Evolutionary conservation across 352 stramenopile genomes (phyloP), one percentile per base, ranked within the genome.

Genomic region (Thraustochytrium sp.): DNA sequence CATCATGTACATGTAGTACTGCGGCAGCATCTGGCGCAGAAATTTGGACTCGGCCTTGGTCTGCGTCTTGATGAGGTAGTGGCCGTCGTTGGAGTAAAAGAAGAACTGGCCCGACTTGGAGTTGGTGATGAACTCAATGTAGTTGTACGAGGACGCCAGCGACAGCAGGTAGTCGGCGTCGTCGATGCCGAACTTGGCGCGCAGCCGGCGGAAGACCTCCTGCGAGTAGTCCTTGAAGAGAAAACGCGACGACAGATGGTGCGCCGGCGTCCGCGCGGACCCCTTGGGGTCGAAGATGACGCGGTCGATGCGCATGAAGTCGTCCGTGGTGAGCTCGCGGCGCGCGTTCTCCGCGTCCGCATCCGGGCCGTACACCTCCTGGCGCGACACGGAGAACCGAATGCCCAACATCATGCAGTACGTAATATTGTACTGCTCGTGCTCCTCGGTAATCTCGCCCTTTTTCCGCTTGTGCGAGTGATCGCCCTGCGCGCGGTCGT

Each of bases 11-110:
- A 96, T 93, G 90, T 98, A 99, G 87, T 99, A 99, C 82, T 98
- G 92, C 4, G 96, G 95, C 40, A 99, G 84, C 84, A 99, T 98
- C 77, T 96, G 91, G 8, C 94, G 91, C 68, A 99, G 90, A 84
- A 99, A 99, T 87, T 98, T 98, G 68, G 92, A 97, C 89, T 99
- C 97, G n/a, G 95, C 93, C 86, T 98, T 97, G 4, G 94, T 98
- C 90, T 98, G 96, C 18, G 96, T 98, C 90, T 99, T 99, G 89
- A 99, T 98, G 93, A 99, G 98, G 87, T 97, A 99, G 44, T 93
- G 94, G 74, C 92, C 92, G 88, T 99, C 96, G 87, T 97, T 93
- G 9, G 95, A 98, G 85, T 98, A 99, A 87, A 99, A 99, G 89
- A 99, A 99, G 88, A 99, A 99, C 85, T 98, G 95, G 3, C 96